phyloP scores from a whole-genome alignment of 192 early-diverging fungal genomes.

The Backusella tuberculispora region DNA sequence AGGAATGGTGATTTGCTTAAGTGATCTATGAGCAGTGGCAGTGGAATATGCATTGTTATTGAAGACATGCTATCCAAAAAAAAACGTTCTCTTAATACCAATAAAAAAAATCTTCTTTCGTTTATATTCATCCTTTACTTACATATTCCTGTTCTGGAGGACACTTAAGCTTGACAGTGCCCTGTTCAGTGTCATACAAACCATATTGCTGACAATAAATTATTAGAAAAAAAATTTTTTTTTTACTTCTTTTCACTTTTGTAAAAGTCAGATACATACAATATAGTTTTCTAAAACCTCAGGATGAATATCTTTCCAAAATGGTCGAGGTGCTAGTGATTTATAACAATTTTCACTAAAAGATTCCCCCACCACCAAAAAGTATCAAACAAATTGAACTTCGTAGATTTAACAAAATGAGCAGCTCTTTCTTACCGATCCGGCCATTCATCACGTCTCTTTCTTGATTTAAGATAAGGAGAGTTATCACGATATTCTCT shows the following conservation, averaged over 20 bases:
- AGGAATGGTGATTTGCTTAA: constrained; percentile 42
- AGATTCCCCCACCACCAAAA: background rate
- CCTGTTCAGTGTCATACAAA: constrained; percentile 44
- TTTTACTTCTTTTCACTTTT: constrained; percentile 1
- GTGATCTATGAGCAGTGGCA: constrained; percentile 33
- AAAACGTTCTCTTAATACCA: too few species aligned
- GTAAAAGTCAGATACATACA: constrained; percentile 32
- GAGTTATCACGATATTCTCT: constrained; percentile 31
- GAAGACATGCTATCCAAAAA: constrained; percentile 25
- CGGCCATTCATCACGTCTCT: constrained; percentile 53
- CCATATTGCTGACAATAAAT: constrained; percentile 44
- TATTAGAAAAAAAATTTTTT: background rate
- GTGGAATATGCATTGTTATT: constrained; percentile 20
- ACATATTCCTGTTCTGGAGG: constrained; percentile 51
- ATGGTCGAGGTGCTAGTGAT: constrained; percentile 31
- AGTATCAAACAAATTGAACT: too few species aligned
- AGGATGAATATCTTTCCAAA: constrained; percentile 50
- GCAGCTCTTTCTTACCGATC: constrained; percentile 32
- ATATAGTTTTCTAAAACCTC: constrained; percentile 59
- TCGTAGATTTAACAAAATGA: background rate
- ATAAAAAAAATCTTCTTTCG: too few species aligned
- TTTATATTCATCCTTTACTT: constrained; percentile 8
- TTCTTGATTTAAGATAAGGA: constrained; percentile 42
- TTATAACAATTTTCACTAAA: constrained; percentile 36
- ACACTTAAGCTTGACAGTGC: constrained; percentile 47